These are phyloP conservation scores for Mucor sp. DNA, from an alignment of 371 early-diverging fungal species.

Conservation along the genomic window DNA sequence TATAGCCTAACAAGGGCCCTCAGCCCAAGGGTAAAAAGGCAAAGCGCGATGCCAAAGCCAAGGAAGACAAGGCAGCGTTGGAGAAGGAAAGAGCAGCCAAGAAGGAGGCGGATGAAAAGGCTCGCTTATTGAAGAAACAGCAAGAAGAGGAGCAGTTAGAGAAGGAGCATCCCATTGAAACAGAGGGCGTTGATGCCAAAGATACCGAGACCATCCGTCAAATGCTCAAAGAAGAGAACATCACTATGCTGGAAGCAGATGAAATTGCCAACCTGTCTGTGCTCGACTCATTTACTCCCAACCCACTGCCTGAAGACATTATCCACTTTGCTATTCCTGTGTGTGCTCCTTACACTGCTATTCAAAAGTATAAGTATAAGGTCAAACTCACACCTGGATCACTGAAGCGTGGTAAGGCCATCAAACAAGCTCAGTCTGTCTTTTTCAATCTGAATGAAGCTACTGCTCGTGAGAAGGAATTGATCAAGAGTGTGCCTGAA, in stretches of 20 bases:
- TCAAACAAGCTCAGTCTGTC: conserved; percentile 53
- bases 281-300: conserved; percentile 80
- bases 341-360: conserved; percentile 91
- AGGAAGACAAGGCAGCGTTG: conserved; percentile 43
- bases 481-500: conserved; percentile 85
- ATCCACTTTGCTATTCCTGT: conserved; percentile 92
- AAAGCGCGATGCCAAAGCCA: conserved; percentile 61
- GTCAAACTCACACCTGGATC: conserved; percentile 96
- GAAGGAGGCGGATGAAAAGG: conserved; percentile 20
- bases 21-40: conserved; percentile 76
- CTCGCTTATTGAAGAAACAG: neutral
- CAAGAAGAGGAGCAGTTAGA: conserved; percentile 10
- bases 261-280: conserved; percentile 65
- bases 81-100: conserved; percentile 36
- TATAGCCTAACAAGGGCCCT: conserved; percentile 70
- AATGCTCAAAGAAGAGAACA: conserved; percentile 75
- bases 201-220: conserved; percentile 67
- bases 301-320: conserved; percentile 80
- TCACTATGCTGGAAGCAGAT: conserved; percentile 68
- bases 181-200: conserved; percentile 29
- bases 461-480: conserved; percentile 71
- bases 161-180: neutral
- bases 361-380: conserved; percentile 94
- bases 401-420: conserved; percentile 92
- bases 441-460: conserved; percentile 55